Evolutionary conservation across 1,284 basidiomycete species (phyloP), one percentile per base, ranked within the genome.

Genomic region (Omphalotus olearius): DNA sequence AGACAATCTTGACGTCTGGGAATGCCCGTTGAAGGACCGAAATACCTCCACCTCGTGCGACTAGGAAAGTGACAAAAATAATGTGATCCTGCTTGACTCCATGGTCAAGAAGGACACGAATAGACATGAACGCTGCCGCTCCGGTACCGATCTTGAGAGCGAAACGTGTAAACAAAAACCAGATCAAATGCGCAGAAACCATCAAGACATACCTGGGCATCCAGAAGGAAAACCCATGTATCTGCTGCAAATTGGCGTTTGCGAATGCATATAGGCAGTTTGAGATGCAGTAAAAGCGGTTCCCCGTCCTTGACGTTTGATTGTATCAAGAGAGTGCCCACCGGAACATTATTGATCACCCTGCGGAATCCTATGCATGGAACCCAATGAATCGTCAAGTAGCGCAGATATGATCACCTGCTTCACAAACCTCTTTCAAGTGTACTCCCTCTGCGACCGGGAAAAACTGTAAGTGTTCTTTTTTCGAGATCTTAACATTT

Each of bases 111-210:
- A 98, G 73, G 4, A 97, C 83, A n/a, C 96, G 86, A 52, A 99
- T 90, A 0, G 93, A 91, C 96, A 98, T 98, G 67, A 95, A 88
- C 0, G 92, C 94, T 3, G 95, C 85, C 0, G 96, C 95, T 2
- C 88, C 96, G 0, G 95, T 98, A 4, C 93, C 93, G 66, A 98
- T 93, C 83, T 96, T 33, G 30, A 4, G 30, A 33, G 30, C 7
- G 23, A 33, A 33, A 56, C 38, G 36, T 2, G 10, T 43, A 25
- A 39, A 11, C 35, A 38, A 13, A 14, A 38, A 17, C 33, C 13
- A 30, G 48, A 53, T 23, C 30, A 25, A 17, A 50, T 20, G 11
- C 30, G 9, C 13, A 26, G 43, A 18, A 14, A 36, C 6, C n/a
- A n/a, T 16, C 1, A 14, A 17, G 16, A 52, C 64, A 42, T 59